These are phyloP conservation scores for Pleurotus eryngii DNA, from an alignment of 768 basidiomycete species.

Conservation along the genomic window DNA sequence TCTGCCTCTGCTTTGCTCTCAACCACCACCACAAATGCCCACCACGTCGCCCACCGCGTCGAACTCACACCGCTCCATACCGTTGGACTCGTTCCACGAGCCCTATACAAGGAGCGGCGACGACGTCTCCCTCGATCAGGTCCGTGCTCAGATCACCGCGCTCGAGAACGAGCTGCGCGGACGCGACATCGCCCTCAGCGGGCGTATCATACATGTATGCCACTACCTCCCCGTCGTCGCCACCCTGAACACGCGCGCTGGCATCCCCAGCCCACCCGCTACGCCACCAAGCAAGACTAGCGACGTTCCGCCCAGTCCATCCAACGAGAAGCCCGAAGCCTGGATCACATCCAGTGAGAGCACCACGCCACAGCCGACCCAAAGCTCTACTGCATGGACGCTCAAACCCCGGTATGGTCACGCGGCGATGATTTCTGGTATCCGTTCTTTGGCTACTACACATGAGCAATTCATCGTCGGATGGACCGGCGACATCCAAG, in stretches of 20 bases:
- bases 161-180: conserved; percentile 73
- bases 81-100: conserved; percentile 73
- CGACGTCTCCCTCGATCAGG: conserved; percentile 66
- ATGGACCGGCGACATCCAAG: conserved; percentile 88
- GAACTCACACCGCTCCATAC: conserved; percentile 3
- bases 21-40: conserved; percentile 1
- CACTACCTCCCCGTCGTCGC: conserved; percentile 84
- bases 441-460: conserved; percentile 75
- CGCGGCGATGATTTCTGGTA: conserved; percentile 92
- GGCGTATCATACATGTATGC: conserved; percentile 88
- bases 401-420: conserved; percentile 83
- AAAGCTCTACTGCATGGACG: conserved; percentile 54
- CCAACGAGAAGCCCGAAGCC: conserved; percentile 2
- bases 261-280: conserved; percentile 69
- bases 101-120: conserved; percentile 64
- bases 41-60: background rate
- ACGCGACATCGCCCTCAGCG: conserved; percentile 72
- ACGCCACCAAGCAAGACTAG: conserved; percentile 64
- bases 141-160: conserved; percentile 65
- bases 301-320: conserved; percentile 41
- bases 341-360: background rate
- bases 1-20: background rate
- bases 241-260: conserved; percentile 48
- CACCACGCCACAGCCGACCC: background rate
- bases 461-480: conserved; percentile 92